Evolutionary conservation across 2,329 filamentous ascomycete genomes (phyloP).

Genomic region (Colletotrichum lentis): DNA sequence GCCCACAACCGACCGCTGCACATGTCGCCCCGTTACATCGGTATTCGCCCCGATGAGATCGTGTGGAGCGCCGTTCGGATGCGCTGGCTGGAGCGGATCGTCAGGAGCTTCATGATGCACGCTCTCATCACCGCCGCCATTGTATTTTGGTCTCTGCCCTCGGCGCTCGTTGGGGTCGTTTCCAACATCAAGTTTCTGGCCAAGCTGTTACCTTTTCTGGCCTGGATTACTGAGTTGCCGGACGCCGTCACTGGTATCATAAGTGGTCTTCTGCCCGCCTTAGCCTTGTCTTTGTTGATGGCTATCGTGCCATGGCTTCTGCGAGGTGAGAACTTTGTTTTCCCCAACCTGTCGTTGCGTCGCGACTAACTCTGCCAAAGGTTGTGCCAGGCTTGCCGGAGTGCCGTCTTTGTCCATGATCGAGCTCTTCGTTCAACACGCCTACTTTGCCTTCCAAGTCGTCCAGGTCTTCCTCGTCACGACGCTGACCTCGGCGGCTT

Average conservation of each 20-base stretch:
- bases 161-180: constrained; percentile 82
- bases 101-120: constrained; percentile 71
- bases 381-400: constrained; percentile 75
- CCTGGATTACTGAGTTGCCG: constrained; percentile 78
- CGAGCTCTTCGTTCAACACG: constrained; percentile 80
- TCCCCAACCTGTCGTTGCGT: background rate
- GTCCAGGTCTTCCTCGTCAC: constrained; percentile 86
- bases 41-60: constrained; percentile 80
- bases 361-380: constrained; percentile 46
- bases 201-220: constrained; percentile 71
- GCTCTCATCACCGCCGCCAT: constrained; percentile 76
- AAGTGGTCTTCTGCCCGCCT: constrained; percentile 80
- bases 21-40: constrained; percentile 86
- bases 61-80: constrained; percentile 82
- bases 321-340: constrained; percentile 61
- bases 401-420: constrained; percentile 74
- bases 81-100: constrained; percentile 76
- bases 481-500: constrained; percentile 77
- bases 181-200: constrained; percentile 81
- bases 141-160: constrained; percentile 82
- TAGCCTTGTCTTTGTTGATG: constrained; percentile 84
- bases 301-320: constrained; percentile 81
- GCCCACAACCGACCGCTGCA: constrained; percentile 83
- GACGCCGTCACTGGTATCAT: constrained; percentile 75
- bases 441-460: constrained; percentile 82